These are phyloP conservation scores for Serpula lacrymans DNA, from an alignment of 768 basidiomycete genomes.

Conservation along the genomic window DNA sequence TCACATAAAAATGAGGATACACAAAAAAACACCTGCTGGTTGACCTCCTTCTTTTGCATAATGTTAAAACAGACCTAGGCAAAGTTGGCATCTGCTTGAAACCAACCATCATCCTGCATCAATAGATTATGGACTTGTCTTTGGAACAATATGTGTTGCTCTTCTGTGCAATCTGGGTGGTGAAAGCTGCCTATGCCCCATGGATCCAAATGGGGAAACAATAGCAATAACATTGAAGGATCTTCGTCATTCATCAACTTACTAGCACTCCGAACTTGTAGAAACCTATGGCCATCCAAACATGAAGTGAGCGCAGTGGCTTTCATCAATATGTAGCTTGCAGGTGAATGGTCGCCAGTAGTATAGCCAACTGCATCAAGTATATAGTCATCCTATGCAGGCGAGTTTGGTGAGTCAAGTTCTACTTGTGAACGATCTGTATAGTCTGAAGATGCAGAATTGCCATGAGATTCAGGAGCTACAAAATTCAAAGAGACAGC, in stretches of 20 bases:
- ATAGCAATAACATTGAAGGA: slow-evolving; percentile 1
- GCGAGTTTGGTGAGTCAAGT: no score
- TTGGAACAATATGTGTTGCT: no score
- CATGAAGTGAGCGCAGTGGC: not conserved
- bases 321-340: slow-evolving; percentile 9
- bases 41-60: slow-evolving; percentile 10
- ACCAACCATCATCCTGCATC: not conserved
- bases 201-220: slow-evolving; percentile 13
- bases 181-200: slow-evolving; percentile 12
- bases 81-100: slow-evolving; percentile 9
- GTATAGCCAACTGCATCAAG: not conserved
- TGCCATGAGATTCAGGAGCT: no score
- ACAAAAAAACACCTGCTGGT: no score
- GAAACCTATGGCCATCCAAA: not conserved
- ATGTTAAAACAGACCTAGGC: slow-evolving; percentile 17
- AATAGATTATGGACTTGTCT: no score
- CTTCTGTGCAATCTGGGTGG: not conserved
- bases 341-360: slow-evolving; percentile 8
- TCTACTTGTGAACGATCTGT: no score
- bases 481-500: no score
- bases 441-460: no score
- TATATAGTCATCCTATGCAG: not conserved
- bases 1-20: no score
- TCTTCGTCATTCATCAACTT: no score
- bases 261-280: no score